These are phyloP conservation scores for Fusarium miscanthi DNA, from an alignment of 2,329 filamentous ascomycete genomes.

Conservation along the genomic window DNA sequence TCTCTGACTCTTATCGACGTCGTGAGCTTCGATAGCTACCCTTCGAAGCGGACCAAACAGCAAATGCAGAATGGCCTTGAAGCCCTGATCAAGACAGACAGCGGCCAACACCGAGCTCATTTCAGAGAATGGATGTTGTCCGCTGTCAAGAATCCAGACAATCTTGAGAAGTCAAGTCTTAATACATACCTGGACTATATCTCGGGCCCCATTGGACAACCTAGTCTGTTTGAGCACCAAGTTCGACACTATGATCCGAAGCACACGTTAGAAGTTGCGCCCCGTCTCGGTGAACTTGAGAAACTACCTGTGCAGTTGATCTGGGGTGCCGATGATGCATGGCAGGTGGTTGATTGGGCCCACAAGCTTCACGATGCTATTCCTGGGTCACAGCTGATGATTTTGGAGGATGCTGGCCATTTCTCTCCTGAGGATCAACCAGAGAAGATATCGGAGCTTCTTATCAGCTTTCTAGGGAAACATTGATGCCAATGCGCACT, in stretches of 20 bases:
- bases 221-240: conserved; percentile 50
- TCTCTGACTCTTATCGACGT: conserved; percentile 48
- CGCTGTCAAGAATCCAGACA: conserved; percentile 33
- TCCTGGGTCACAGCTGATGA: conserved; percentile 43
- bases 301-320: conserved; percentile 46
- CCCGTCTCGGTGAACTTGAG: conserved; percentile 38
- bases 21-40: conserved; percentile 51
- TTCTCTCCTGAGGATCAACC: conserved; percentile 49
- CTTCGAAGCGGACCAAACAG: conserved; percentile 46
- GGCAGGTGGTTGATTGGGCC: conserved; percentile 49
- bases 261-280: conserved; percentile 48
- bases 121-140: conserved; percentile 46
- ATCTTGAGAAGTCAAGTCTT: conserved; percentile 38
- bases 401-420: conserved; percentile 46
- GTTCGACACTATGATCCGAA: conserved; percentile 49
- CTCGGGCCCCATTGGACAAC: conserved; percentile 48
- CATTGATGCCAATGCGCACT: not conserved
- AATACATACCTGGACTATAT: conserved; percentile 47
- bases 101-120: conserved; percentile 39
- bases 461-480: conserved; percentile 22
- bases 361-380: conserved; percentile 46
- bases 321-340: conserved; percentile 48
- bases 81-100: conserved; percentile 37
- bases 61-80: conserved; percentile 48
- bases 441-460: conserved; percentile 26